Conservation (phyloP, 2,329 filamentous ascomycete species). For the Cordyceps militaris region DNA sequence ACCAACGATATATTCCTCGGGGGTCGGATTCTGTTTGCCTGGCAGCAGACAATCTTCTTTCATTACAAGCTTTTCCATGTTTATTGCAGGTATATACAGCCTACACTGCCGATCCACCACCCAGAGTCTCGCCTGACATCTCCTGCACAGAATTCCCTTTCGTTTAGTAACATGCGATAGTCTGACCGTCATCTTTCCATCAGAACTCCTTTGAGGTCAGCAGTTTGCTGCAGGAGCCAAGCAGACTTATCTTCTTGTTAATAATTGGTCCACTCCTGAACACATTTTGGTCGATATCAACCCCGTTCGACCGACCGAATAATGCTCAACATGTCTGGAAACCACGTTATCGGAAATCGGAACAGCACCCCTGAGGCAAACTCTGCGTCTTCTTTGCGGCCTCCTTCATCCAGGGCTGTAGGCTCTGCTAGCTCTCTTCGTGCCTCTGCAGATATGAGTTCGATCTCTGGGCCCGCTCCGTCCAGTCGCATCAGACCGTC, state of each 20-base stretch:
- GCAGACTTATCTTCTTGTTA: conserved; percentile 19
- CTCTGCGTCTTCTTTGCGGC: conserved; percentile 73
- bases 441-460: conserved; percentile 92
- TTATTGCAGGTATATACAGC: conserved; percentile 23
- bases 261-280: conserved; percentile 20
- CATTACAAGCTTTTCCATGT: conserved; percentile 22
- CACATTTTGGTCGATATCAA: conserved; percentile 10
- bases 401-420: conserved; percentile 70
- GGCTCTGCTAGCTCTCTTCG: conserved; percentile 79
- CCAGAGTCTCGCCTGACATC: conserved; percentile 17
- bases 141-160: conserved; percentile 19
- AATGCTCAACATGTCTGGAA: conserved; percentile 61
- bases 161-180: conserved; percentile 27
- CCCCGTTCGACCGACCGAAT: conserved; percentile 17
- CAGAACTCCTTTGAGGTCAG: conserved; percentile 70
- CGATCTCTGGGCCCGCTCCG: conserved; percentile 59
- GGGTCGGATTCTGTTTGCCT: conserved; percentile 25
- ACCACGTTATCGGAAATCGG: conserved; percentile 69
- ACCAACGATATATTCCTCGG: conserved; percentile 17
- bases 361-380: conserved; percentile 95
- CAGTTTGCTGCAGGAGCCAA: conserved; percentile 70
- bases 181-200: conserved; percentile 23
- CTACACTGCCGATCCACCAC: background rate
- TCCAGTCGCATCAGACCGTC: conserved; percentile 83
- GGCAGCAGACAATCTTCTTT: conserved; percentile 32